Conservation (phyloP, 2,329 filamentous ascomycete species). For the Nemania sp. region DNA sequence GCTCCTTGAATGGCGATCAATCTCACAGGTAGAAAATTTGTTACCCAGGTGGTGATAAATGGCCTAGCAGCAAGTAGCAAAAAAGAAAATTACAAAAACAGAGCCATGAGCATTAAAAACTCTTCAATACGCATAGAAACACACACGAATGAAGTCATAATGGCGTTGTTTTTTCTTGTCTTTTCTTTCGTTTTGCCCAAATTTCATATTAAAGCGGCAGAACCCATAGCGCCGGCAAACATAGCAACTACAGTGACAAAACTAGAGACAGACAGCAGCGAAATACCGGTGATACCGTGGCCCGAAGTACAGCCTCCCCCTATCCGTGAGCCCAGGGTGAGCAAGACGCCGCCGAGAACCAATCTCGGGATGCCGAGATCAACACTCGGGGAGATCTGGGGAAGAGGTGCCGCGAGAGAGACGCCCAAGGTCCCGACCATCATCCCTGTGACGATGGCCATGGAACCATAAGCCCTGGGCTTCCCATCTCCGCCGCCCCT, state of each 20-base stretch:
- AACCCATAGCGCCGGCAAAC: slow-evolving; percentile 57
- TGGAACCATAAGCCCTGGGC: slow-evolving; percentile 47
- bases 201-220: slow-evolving; percentile 25
- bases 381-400: slow-evolving; percentile 33
- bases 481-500: slow-evolving; percentile 33
- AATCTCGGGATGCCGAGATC: slow-evolving; percentile 46
- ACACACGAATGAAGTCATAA: neutral
- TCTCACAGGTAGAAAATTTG: neutral
- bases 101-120: neutral
- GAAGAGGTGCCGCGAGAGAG: slow-evolving; percentile 39
- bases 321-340: slow-evolving; percentile 64
- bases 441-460: slow-evolving; percentile 59
- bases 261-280: slow-evolving; percentile 65
- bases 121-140: too few species aligned
- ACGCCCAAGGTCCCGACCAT: slow-evolving; percentile 51
- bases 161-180: too few species aligned
- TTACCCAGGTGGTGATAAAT: neutral
- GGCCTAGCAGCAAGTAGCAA: neutral
- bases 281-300: slow-evolving; percentile 70
- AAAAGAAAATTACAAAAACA: neutral
- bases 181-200: neutral
- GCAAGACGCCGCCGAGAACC: slow-evolving; percentile 57
- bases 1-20: neutral
- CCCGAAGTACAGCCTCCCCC: slow-evolving; percentile 71
- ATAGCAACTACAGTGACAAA: slow-evolving; percentile 63